A percentile compares a stretch with the other conserved stretches of the same genome.
phyloP scores from a whole-genome alignment of 495 filamentous ascomycete species.

The Annulohypoxylon nitens region DNA sequence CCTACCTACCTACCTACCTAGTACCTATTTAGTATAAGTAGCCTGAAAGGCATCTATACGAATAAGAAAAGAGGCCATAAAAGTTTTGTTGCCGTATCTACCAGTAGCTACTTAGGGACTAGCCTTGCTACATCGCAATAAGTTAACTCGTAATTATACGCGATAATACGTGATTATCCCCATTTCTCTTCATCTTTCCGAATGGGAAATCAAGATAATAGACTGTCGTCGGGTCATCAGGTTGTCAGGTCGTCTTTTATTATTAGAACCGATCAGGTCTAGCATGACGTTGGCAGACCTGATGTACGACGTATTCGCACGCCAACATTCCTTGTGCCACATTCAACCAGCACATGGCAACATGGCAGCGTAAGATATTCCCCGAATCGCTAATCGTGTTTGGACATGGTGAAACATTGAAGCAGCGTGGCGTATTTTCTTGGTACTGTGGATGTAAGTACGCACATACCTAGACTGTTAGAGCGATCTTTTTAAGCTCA shows the following conservation, averaged over 20 bases:
- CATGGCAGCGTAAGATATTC: constrained; percentile 14
- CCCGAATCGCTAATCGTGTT: constrained; percentile 23
- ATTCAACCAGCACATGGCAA: background rate
- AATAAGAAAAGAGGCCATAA: background rate
- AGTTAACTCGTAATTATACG: background rate
- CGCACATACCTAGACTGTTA: background rate
- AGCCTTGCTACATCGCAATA: constrained; percentile 2
- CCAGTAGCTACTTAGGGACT: too few species aligned
- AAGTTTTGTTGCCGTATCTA: background rate
- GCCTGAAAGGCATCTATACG: background rate
- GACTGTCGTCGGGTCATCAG: background rate
- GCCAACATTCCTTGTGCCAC: background rate
- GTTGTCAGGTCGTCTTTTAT: constrained; percentile 22
- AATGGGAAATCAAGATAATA: constrained; percentile 1
- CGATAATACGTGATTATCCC: background rate
- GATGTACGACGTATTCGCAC: constrained; percentile 4
- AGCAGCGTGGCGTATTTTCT: background rate
- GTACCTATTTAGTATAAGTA: background rate
- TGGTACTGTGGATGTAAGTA: background rate
- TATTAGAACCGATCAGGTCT: constrained; percentile 27
- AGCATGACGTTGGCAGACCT: constrained; percentile 18
- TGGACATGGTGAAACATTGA: constrained; percentile 16
- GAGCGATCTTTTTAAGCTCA: background rate
- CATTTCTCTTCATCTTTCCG: background rate
- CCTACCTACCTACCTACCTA: background rate